Percentiles rank a stretch among this genome's conserved stretches.
Conservation (phyloP, 257 asterid species). For the Gentiana macrophylla region DNA sequence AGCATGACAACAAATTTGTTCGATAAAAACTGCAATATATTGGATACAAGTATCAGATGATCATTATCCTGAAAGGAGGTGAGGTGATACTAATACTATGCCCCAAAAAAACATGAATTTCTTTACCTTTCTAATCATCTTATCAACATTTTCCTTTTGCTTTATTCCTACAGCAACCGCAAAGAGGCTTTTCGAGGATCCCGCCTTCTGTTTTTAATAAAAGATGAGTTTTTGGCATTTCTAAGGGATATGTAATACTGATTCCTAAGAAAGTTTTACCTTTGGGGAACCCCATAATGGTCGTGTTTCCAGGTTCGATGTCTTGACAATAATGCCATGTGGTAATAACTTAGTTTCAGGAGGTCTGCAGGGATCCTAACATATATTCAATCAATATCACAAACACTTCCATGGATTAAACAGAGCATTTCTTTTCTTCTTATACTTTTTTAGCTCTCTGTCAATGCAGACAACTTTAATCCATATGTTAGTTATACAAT, state of each 20-base stretch:
- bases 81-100: neutral
- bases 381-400: neutral
- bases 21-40: conserved; percentile 46
- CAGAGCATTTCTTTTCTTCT: no score
- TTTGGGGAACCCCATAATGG: conserved; percentile 82
- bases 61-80: conserved; percentile 4
- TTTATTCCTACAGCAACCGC: conserved; percentile 67
- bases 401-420: neutral
- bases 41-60: neutral
- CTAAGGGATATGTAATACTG: neutral
- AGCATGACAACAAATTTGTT: conserved; percentile 69
- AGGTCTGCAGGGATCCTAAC: conserved; percentile 52
- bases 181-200: conserved; percentile 37
- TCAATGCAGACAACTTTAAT: no score
- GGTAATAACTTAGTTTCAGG: conserved; percentile 73
- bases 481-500: neutral
- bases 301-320: conserved; percentile 64
- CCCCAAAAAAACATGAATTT: neutral
- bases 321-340: conserved; percentile 47
- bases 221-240: no score
- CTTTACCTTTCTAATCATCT: conserved; percentile 55
- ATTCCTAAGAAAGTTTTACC: conserved; percentile 26
- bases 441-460: no score
- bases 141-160: conserved; percentile 53
- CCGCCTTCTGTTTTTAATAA: conserved; percentile 25